These are phyloP conservation scores for Helotiales sp. DNA, from an alignment of 2,329 filamentous ascomycete genomes.

Conservation along the genomic window DNA sequence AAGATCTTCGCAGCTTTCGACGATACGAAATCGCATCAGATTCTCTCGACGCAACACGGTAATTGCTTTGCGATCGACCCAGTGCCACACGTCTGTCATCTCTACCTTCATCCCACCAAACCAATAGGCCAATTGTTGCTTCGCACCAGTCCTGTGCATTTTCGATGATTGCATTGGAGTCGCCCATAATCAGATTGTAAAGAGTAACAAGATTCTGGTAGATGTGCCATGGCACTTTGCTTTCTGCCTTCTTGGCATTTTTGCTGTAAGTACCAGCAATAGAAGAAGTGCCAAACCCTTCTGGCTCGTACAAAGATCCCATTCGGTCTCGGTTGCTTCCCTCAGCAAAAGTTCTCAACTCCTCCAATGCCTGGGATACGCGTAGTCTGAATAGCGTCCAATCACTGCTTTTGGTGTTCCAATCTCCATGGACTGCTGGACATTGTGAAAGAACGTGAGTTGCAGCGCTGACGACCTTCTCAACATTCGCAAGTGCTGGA, in stretches of 20 bases:
- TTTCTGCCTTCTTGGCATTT: conserved; percentile 76
- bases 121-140: conserved; percentile 79
- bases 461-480: conserved; percentile 71
- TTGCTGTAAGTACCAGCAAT: conserved; percentile 66
- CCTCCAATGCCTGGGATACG: conserved; percentile 69
- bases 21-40: conserved; percentile 69
- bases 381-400: conserved; percentile 86
- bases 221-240: conserved; percentile 85
- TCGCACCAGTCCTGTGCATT: conserved; percentile 91
- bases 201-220: conserved; percentile 83
- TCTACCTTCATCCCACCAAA: conserved; percentile 91
- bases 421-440: conserved; percentile 72
- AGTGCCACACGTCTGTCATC: conserved; percentile 48
- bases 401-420: conserved; percentile 81
- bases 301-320: conserved; percentile 42
- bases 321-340: conserved; percentile 59
- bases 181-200: conserved; percentile 81
- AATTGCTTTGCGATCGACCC: conserved; percentile 35
- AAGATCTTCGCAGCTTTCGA: conserved; percentile 72
- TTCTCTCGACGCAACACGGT: conserved; percentile 47
- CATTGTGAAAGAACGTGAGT: conserved; percentile 74
- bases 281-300: conserved; percentile 50
- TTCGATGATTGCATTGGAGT: conserved; percentile 74
- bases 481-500: conserved; percentile 76
- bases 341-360: conserved; percentile 80